Base-by-base conservation (phyloP, 768 basidiomycete species). In the Termitomyces sp. region DNA sequence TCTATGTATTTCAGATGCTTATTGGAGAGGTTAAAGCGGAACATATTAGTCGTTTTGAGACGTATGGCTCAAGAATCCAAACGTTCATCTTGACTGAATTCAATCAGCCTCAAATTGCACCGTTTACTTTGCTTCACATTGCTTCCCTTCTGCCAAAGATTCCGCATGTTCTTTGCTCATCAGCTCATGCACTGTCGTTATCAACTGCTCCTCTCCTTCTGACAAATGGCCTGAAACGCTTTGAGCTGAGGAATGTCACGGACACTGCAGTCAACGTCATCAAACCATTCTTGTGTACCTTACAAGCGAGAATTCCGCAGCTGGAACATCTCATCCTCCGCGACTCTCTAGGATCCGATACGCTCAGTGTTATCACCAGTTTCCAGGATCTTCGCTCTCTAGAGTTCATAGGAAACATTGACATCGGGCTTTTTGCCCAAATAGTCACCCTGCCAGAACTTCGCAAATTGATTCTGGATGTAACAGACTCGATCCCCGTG, bases 371-470 rank as follows among this genome's bases (percentile, higher is more conserved):
- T 11, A 11, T 59, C 11, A n/a, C 25, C 32, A 10, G 7, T 31
- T 59, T 52, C 15, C 17, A 37, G 5, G 9, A 37, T 11, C 58
- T 59, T 7, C 32, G 20, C 11, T 59, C 58, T 2, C 34, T 59
- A 31, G 32, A 52, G 14, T 29, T 59, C 12, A 20, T 36, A 11
- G 58, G 49, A 17, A 37, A 20, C 32, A 59, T 52, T 8, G 50
- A 59, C 42, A 43, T 43, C 14, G 10, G 11, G 4, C 17, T 51
- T 20, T 59, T 59, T 52, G 4, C 29, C 8, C 9, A 59, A 17
- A 52, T 59, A 2, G 42, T 52, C 31, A 52, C 58, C 3, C 49
- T 59, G 15, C 58, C 58, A n/a, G 29, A 51, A 25, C 42, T 59
- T 29, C 58, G 58, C 6, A 59, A 32, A 46, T 31, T 59, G 14